phyloP scores from a whole-genome alignment of 768 basidiomycete species.

The Leucocoprinus sp. region DNA sequence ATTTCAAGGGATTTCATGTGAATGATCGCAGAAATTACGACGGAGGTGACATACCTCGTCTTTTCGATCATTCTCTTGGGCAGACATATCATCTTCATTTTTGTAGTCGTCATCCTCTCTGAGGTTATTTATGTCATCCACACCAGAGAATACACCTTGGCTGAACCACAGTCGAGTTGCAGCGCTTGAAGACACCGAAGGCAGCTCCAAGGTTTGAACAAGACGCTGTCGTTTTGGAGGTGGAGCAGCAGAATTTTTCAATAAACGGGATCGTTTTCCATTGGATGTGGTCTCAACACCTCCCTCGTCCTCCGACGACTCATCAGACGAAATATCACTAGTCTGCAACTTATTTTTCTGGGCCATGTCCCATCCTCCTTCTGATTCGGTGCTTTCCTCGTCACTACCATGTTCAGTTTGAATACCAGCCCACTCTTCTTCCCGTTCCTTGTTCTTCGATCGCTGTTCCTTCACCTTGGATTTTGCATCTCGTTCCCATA shows the following conservation, averaged over 20 bases:
- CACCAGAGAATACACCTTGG: slow-evolving; percentile 78
- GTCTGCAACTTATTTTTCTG: slow-evolving; percentile 43
- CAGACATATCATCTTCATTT: slow-evolving; percentile 19
- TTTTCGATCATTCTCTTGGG: slow-evolving; percentile 15
- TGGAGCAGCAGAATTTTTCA: background rate
- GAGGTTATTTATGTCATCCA: slow-evolving; percentile 31
- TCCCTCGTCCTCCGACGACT: slow-evolving; percentile 27
- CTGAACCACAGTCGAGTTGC: slow-evolving; percentile 91
- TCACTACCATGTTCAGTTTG: slow-evolving; percentile 31
- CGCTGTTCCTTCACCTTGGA: slow-evolving; percentile 76
- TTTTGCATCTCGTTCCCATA: slow-evolving; percentile 82
- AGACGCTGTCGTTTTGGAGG: slow-evolving; percentile 44
- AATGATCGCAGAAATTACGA: background rate
- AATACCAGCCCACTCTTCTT: slow-evolving; percentile 22
- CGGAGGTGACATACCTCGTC: background rate
- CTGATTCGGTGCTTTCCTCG: slow-evolving; percentile 33
- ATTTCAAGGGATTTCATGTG: background rate
- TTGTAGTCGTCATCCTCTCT: slow-evolving; percentile 22
- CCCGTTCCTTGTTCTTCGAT: slow-evolving; percentile 61
- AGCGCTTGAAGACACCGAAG: slow-evolving; percentile 29
- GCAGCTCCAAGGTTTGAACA: slow-evolving; percentile 37
- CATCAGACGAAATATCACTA: slow-evolving; percentile 41
- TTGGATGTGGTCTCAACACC: slow-evolving; percentile 23
- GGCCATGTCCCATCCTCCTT: slow-evolving; percentile 69
- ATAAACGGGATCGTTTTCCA: slow-evolving; percentile 40